phyloP scores from a whole-genome alignment of 108 stramenopile species.

The Stephanodiscus minutulus region DNA sequence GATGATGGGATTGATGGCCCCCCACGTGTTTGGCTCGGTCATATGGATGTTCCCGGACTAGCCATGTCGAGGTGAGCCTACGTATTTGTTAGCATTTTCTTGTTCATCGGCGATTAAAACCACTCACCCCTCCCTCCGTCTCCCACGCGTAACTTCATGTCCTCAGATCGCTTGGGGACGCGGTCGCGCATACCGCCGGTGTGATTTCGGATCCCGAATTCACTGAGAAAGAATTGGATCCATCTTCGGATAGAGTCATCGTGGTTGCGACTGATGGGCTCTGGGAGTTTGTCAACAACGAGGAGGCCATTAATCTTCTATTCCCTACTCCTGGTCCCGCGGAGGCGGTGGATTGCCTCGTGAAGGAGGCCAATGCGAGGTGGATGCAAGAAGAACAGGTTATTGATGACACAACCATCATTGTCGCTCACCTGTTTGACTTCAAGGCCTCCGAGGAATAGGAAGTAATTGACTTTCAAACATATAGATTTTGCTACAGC shows the following conservation, averaged over 20 bases:
- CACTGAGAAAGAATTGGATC: conserved; percentile 80
- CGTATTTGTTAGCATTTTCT: background rate
- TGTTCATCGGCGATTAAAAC: background rate
- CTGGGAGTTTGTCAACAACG: conserved; percentile 96
- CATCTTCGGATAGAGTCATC: conserved; percentile 83
- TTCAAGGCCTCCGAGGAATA: conserved; percentile 64
- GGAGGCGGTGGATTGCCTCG: conserved; percentile 89
- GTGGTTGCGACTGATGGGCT: conserved; percentile 97
- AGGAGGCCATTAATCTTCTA: conserved; percentile 92
- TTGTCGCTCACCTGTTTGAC: conserved; percentile 92
- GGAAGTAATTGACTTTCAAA: background rate
- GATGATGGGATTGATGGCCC: conserved; percentile 99
- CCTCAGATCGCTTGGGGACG: conserved; percentile 92
- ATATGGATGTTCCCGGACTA: conserved; percentile 98
- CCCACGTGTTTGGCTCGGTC: conserved; percentile 97
- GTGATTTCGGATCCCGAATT: conserved; percentile 97
- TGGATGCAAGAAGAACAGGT: conserved; percentile 99
- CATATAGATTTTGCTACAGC: background rate
- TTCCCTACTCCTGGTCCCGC: conserved; percentile 79
- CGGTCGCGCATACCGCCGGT: conserved; percentile 96
- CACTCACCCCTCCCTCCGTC: background rate
- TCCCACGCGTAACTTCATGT: background rate
- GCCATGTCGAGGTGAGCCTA: conserved; percentile 90
- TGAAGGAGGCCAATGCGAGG: conserved; percentile 89
- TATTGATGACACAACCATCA: conserved; percentile 98